Evolutionary conservation across 257 asterid genomes (phyloP).

Genomic region (Jacaranda copaia): DNA sequence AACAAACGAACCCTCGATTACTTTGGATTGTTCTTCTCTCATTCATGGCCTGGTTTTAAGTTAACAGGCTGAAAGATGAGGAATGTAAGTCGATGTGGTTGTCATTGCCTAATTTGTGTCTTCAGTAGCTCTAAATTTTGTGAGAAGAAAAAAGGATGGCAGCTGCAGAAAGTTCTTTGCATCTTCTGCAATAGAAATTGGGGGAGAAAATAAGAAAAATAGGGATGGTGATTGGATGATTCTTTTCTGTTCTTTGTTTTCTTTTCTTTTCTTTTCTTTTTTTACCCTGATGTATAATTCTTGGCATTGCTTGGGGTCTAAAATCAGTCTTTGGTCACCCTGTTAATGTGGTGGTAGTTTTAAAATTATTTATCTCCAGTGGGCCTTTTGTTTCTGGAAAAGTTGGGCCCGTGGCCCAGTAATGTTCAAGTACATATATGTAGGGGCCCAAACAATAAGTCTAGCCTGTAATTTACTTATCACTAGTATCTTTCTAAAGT

Average conservation of each 20-base stretch:
- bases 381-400: neutral
- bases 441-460: neutral
- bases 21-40: slow-evolving; percentile 43
- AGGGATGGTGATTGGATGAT: slow-evolving; percentile 33
- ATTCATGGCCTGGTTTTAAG: slow-evolving; percentile 53
- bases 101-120: slow-evolving; percentile 36
- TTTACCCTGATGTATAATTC: slow-evolving; percentile 25
- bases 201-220: slow-evolving; percentile 31
- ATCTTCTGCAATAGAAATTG: slow-evolving; percentile 34
- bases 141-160: slow-evolving; percentile 21
- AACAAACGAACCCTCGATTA: neutral
- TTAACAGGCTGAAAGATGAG: slow-evolving; percentile 49
- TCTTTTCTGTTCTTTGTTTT: neutral
- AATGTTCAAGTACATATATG: neutral
- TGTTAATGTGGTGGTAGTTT: neutral
- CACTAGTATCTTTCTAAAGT: neutral
- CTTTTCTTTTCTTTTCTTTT: neutral
- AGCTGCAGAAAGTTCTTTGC: slow-evolving; percentile 29
- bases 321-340: slow-evolving; percentile 2
- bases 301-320: slow-evolving; percentile 16
- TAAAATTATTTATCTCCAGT: neutral
- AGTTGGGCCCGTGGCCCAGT: neutral
- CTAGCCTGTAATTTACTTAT: neutral
- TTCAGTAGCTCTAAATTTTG: slow-evolving; percentile 38
- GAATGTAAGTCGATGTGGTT: slow-evolving; percentile 46